Conservation (phyloP, 1,284 basidiomycete genomes). For the Ceratobasidium sp. region DNA sequence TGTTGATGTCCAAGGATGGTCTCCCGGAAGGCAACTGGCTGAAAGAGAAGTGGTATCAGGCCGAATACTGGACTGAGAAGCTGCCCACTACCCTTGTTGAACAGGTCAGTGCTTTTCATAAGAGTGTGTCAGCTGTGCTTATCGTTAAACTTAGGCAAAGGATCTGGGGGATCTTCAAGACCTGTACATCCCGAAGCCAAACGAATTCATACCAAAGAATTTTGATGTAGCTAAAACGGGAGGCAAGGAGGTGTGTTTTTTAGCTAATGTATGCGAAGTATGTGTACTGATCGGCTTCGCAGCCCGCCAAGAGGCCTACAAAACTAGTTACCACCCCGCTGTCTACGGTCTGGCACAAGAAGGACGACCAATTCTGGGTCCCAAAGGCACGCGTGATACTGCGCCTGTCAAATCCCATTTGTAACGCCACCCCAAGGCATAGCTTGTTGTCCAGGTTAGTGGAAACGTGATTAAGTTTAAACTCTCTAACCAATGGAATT, state of each 20-base stretch:
- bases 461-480: conserved; percentile 16
- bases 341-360: conserved; percentile 92
- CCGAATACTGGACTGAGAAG: conserved; percentile 76
- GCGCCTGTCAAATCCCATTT: conserved; percentile 55
- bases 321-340: conserved; percentile 78
- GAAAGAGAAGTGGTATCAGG: conserved; percentile 87
- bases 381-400: conserved; percentile 84
- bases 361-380: conserved; percentile 95
- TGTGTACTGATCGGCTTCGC: conserved; percentile 34
- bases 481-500: conserved; percentile 49
- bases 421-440: conserved; percentile 61
- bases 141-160: conserved; percentile 62
- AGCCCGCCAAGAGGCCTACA: conserved; percentile 79
- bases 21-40: conserved; percentile 64
- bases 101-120: conserved; percentile 60
- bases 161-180: conserved; percentile 71
- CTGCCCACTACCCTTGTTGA: conserved; percentile 73
- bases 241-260: conserved; percentile 64
- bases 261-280: background rate
- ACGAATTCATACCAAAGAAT: conserved; percentile 91
- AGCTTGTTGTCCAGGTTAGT: conserved; percentile 71
- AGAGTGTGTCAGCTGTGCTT: conserved; percentile 41
- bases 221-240: conserved; percentile 82
- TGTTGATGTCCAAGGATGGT: conserved; percentile 75
- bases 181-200: conserved; percentile 83